Percentiles rank a stretch among this genome's conserved stretches.
phyloP scores from a whole-genome alignment of 495 filamentous ascomycete species.

The Filosporella fistucella region DNA sequence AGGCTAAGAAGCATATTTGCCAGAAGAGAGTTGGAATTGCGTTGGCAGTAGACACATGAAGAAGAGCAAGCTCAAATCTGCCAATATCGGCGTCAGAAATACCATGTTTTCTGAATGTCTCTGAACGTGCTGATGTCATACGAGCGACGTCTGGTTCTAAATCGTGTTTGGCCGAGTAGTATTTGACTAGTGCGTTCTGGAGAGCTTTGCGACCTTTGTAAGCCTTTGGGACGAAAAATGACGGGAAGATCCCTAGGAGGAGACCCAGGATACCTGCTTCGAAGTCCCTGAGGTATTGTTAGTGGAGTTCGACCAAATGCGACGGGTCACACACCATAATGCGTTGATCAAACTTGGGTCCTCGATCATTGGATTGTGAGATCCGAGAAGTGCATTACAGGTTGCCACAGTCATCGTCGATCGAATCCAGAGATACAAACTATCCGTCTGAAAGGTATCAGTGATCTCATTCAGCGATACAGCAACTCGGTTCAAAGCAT shows the following conservation, averaged over 20 bases:
- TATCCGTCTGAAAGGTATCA: background rate
- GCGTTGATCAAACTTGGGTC: conserved; percentile 2
- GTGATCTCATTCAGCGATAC: background rate
- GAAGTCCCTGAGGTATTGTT: conserved; percentile 3
- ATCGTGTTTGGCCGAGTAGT: conserved; percentile 2
- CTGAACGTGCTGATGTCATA: background rate
- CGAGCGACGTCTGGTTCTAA: background rate
- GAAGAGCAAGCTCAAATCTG: conserved; percentile 34
- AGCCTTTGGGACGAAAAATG: background rate
- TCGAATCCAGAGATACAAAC: conserved; percentile 9
- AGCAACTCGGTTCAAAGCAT: background rate
- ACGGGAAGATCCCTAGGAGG: background rate
- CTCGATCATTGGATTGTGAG: conserved; percentile 6
- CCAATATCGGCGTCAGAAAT: conserved; percentile 11
- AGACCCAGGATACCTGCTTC: conserved; percentile 8
- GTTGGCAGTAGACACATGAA: conserved; percentile 37
- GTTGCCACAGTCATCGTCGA: conserved; percentile 1
- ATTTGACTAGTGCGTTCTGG: background rate
- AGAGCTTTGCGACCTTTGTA: conserved; percentile 1
- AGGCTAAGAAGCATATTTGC: background rate
- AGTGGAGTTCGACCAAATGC: background rate
- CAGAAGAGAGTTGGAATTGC: conserved; percentile 1
- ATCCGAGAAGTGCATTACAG: conserved; percentile 3
- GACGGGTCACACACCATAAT: conserved; percentile 5
- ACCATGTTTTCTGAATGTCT: background rate